These are phyloP conservation scores for Xylariaceae sp. DNA, from an alignment of 2,329 filamentous ascomycete species.

Conservation along the genomic window DNA sequence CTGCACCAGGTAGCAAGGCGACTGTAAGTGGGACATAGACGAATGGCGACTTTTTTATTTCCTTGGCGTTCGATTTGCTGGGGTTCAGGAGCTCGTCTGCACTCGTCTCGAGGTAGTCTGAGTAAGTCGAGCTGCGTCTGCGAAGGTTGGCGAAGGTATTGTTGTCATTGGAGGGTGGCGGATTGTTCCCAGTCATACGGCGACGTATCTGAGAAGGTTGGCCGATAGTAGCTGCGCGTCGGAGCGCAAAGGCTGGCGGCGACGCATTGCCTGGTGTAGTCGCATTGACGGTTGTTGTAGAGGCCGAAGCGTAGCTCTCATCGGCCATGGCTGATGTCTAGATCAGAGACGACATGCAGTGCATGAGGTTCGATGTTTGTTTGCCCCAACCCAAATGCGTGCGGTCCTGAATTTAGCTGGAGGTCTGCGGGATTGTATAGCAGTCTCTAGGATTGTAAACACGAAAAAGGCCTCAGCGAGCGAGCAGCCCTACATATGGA, in stretches of 20 bases:
- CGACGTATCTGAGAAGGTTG: slow-evolving; percentile 40
- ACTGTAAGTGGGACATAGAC: slow-evolving; percentile 83
- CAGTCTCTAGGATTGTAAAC: not conserved
- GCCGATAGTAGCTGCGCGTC: slow-evolving; percentile 51
- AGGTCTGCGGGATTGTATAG: not conserved
- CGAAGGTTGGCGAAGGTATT: slow-evolving; percentile 46
- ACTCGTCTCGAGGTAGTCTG: slow-evolving; percentile 72
- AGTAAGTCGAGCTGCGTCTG: slow-evolving; percentile 79
- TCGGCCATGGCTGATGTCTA: slow-evolving; percentile 39
- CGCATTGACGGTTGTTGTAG: slow-evolving; percentile 33
- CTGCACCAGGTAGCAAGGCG: slow-evolving; percentile 85
- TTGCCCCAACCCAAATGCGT: not conserved
- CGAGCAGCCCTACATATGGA: slow-evolving; percentile 2
- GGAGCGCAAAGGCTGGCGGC: slow-evolving; percentile 46
- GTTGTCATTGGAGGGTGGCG: slow-evolving; percentile 28
- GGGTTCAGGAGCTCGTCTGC: slow-evolving; percentile 74
- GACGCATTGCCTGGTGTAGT: slow-evolving; percentile 33
- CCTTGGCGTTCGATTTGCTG: slow-evolving; percentile 45
- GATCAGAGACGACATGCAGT: slow-evolving; percentile 6
- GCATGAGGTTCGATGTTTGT: slow-evolving; percentile 28
- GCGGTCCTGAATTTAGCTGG: not conserved
- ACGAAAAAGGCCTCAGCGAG: not conserved
- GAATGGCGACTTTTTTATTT: slow-evolving; percentile 70
- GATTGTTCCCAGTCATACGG: slow-evolving; percentile 30
- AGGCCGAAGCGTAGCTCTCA: slow-evolving; percentile 34